phyloP scores from a whole-genome alignment of 2,329 filamentous ascomycete genomes.

The Fusarium tricinctum region DNA sequence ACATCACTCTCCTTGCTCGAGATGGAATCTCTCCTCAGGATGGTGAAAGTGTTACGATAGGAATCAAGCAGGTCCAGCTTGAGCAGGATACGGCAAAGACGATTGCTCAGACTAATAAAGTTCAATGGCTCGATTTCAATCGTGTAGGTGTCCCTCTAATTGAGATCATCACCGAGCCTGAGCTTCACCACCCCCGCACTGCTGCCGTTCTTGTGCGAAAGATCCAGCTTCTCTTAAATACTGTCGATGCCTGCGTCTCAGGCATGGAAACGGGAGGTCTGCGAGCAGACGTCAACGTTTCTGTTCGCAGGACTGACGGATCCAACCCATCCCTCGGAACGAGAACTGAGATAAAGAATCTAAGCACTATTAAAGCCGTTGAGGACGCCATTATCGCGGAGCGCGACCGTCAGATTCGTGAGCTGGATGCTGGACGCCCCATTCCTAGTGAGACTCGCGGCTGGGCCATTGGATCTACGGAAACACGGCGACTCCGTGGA shows the following conservation, averaged over 20 bases:
- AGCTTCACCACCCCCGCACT: constrained; percentile 88
- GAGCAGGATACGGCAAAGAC: constrained; percentile 99
- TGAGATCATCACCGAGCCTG: constrained; percentile 93
- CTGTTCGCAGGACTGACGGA: constrained; percentile 74
- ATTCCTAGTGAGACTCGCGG: constrained; percentile 91
- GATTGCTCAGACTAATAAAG: constrained; percentile 78
- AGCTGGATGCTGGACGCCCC: constrained; percentile 80
- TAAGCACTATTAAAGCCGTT: constrained; percentile 94
- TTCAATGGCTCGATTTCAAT: constrained; percentile 91
- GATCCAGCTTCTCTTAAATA: constrained; percentile 82
- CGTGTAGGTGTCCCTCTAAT: constrained; percentile 91
- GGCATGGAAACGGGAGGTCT: constrained; percentile 96
- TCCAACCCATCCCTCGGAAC: constrained; percentile 73
- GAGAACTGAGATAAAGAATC: constrained; percentile 96
- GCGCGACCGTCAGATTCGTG: constrained; percentile 85
- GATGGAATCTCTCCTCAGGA: constrained; percentile 86
- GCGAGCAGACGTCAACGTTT: constrained; percentile 95
- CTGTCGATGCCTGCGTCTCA: constrained; percentile 86
- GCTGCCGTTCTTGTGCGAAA: constrained; percentile 92
- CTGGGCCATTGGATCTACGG: constrained; percentile 87
- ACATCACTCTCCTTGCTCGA: constrained; percentile 76
- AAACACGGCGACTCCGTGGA: constrained; percentile 84
- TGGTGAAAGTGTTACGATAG: constrained; percentile 77
- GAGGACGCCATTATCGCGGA: constrained; percentile 96
- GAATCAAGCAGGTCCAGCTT: constrained; percentile 95